Percentiles rank a stretch among this genome's conserved stretches.
These are phyloP conservation scores for Thermoascus crustaceus DNA, from an alignment of 2,329 filamentous ascomycete species.

Conservation along the genomic window DNA sequence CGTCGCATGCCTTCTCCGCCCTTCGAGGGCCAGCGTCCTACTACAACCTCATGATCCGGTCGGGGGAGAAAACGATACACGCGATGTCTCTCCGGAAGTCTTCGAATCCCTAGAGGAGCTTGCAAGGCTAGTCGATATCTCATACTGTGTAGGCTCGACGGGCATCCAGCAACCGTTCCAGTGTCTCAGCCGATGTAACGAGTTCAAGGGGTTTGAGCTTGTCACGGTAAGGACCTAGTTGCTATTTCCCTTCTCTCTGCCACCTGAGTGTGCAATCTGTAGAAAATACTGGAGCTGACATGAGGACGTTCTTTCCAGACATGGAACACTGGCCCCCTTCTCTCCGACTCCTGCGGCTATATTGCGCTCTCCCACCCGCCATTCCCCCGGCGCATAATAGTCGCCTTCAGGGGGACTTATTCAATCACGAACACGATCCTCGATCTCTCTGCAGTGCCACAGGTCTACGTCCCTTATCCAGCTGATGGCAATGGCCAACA, in stretches of 20 bases:
- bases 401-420: slow-evolving; percentile 92
- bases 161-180: slow-evolving; percentile 67
- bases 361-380: slow-evolving; percentile 73
- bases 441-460: slow-evolving; percentile 80
- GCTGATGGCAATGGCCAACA: slow-evolving; percentile 30
- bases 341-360: slow-evolving; percentile 90
- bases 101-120: slow-evolving; percentile 80
- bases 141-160: slow-evolving; percentile 82
- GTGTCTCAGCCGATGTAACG: slow-evolving; percentile 74
- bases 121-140: slow-evolving; percentile 84
- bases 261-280: background rate
- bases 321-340: slow-evolving; percentile 81
- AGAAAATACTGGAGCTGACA: slow-evolving; percentile 3
- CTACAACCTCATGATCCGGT: no score
- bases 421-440: slow-evolving; percentile 85
- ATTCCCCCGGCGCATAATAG: slow-evolving; percentile 57
- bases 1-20: no score
- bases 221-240: slow-evolving; percentile 42
- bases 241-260: background rate
- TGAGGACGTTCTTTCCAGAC: slow-evolving; percentile 44
- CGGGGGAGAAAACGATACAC: slow-evolving; percentile 1
- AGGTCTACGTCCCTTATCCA: slow-evolving; percentile 86
- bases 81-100: slow-evolving; percentile 50
- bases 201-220: slow-evolving; percentile 73
- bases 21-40: no score